Conservation (phyloP, 495 filamentous ascomycete genomes). For the Amniculicola lignicola region DNA sequence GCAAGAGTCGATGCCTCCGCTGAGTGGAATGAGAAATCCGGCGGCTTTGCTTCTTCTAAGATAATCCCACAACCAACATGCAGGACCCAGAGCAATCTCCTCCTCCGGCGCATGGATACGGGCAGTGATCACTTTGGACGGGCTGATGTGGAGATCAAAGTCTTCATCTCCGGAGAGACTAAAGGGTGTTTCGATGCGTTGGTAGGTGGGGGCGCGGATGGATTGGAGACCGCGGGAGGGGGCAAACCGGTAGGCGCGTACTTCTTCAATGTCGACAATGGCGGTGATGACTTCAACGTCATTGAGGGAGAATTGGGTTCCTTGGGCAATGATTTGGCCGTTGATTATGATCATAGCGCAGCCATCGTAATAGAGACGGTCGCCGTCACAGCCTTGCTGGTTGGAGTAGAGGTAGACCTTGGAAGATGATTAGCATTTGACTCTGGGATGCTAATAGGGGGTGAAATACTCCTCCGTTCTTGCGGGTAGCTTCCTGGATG, state of each 20-base stretch:
- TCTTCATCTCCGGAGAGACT: constrained; percentile 40
- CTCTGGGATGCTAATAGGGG: too few species aligned
- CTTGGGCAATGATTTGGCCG: constrained; percentile 67
- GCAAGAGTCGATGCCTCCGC: constrained; percentile 73
- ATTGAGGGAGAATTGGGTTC: constrained; percentile 68
- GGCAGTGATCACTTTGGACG: constrained; percentile 38
- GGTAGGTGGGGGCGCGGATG: constrained; percentile 40
- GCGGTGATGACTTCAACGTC: constrained; percentile 86
- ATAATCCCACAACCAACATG: constrained; percentile 85
- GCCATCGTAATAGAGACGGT: constrained; percentile 54
- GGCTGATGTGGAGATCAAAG: constrained; percentile 35
- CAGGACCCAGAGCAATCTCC: constrained; percentile 69
- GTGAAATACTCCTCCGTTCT: constrained; percentile 68
- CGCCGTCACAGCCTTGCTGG: constrained; percentile 72
- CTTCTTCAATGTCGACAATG: constrained; percentile 76
- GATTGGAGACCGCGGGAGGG: constrained; percentile 60
- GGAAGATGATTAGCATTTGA: too few species aligned
- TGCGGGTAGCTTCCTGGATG: constrained; percentile 67
- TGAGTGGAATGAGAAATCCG: constrained; percentile 48
- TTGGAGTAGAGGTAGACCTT: constrained; percentile 77
- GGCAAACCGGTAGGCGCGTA: constrained; percentile 54
- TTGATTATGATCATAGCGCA: constrained; percentile 71
- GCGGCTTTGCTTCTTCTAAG: constrained; percentile 47
- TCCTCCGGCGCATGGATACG: constrained; percentile 65
- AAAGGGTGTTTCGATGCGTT: constrained; percentile 47